Percentiles rank a stretch among this genome's conserved stretches.
phyloP scores from a whole-genome alignment of 495 filamentous ascomycete genomes.

The Aspergillus cavernicola region DNA sequence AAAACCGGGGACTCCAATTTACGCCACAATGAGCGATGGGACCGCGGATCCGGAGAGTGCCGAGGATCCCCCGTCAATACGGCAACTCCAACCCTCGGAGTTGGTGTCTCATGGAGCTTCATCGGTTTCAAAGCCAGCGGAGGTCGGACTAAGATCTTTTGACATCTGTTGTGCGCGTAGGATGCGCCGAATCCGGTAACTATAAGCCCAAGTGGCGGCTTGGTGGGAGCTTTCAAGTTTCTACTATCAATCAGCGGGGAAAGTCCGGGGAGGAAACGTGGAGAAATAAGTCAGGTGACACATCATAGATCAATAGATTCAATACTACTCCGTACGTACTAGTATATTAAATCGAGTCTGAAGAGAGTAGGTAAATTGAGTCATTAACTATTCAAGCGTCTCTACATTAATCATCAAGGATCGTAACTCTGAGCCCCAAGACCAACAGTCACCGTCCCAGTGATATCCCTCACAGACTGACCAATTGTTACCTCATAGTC shows the following conservation, averaged over 20 bases:
- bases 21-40: not conserved
- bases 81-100: not conserved
- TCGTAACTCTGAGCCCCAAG: not conserved
- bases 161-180: not conserved
- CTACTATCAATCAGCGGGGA: no score
- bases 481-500: slow-evolving; percentile 2
- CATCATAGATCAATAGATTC: no score
- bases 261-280: not conserved
- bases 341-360: no score
- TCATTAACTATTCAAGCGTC: not conserved
- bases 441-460: not conserved
- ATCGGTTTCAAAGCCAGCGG: not conserved
- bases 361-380: no score
- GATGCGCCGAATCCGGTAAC: not conserved
- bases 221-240: not conserved
- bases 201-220: not conserved
- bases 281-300: not conserved
- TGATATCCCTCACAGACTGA: slow-evolving; percentile 4
- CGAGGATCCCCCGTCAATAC: not conserved
- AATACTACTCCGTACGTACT: no score
- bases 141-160: not conserved
- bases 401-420: not conserved
- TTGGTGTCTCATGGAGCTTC: not conserved
- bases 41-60: not conserved
- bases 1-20: no score